Percentiles rank a stretch among this genome's conserved stretches.
These are phyloP conservation scores for Triglochin maritima DNA, from an alignment of 106 monocot species.

Conservation along the genomic window DNA sequence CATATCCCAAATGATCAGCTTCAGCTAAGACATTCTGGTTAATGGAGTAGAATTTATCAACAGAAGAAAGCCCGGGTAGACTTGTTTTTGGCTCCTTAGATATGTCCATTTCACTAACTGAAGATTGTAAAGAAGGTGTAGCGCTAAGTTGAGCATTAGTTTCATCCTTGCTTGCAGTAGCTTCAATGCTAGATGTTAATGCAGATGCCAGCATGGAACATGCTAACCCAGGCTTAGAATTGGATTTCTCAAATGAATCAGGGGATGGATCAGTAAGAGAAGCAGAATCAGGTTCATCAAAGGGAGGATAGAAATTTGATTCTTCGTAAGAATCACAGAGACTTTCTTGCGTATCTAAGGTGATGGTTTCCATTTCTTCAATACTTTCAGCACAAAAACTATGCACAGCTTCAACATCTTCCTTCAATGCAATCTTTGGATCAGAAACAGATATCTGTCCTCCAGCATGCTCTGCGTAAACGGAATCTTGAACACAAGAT, in stretches of 20 bases:
- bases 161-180: conserved; percentile 35
- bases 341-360: conserved; percentile 22
- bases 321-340: conserved; percentile 26
- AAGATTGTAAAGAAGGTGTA: conserved; percentile 52
- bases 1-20: conserved; percentile 82
- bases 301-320: conserved; percentile 16
- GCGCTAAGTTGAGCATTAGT: conserved; percentile 29
- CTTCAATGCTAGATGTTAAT: conserved; percentile 70
- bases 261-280: conserved; percentile 52
- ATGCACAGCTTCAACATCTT: conserved; percentile 17
- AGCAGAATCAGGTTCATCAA: conserved; percentile 35
- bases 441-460: conserved; percentile 6
- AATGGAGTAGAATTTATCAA: conserved; percentile 48
- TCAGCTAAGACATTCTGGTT: conserved; percentile 62
- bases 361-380: conserved; percentile 5
- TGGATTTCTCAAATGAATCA: conserved; percentile 63
- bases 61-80: conserved; percentile 27
- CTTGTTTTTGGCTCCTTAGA: conserved; percentile 35
- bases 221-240: conserved; percentile 27
- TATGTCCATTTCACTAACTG: conserved; percentile 51
- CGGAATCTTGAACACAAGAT: conserved; percentile 14
- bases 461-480: conserved; percentile 15
- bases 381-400: conserved; percentile 22
- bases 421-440: conserved; percentile 11
- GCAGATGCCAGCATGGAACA: conserved; percentile 56